phyloP scores from a whole-genome alignment of 116 monocot genomes.

The Posidonia oceanica region DNA sequence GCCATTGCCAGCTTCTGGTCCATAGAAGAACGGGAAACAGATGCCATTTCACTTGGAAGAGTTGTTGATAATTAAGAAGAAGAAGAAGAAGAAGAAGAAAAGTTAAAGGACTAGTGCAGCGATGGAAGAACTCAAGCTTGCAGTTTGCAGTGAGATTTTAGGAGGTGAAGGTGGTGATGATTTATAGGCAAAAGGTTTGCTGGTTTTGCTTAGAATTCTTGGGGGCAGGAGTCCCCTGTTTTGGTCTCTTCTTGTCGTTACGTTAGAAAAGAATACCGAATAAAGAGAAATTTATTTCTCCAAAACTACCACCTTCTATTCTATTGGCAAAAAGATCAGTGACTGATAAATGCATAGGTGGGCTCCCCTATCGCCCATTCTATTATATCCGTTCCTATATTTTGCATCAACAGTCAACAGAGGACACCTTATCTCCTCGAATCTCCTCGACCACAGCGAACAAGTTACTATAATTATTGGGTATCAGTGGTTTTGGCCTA shows the following conservation, averaged over 20 bases:
- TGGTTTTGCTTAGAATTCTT: background rate
- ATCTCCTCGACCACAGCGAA: too few species aligned
- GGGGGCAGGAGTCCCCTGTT: slow-evolving; percentile 1
- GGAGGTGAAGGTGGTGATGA: background rate
- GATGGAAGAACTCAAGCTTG: background rate
- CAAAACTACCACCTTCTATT: background rate
- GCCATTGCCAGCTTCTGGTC: slow-evolving; percentile 50
- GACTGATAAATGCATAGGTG: too few species aligned
- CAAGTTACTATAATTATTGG: too few species aligned
- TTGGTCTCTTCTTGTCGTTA: background rate
- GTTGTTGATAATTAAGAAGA: too few species aligned
- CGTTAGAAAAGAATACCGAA: too few species aligned
- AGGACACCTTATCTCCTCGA: too few species aligned
- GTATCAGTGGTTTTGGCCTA: too few species aligned
- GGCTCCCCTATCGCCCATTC: too few species aligned
- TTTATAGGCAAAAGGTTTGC: background rate
- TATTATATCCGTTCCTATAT: too few species aligned
- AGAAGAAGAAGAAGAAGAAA: background rate
- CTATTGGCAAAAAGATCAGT: too few species aligned
- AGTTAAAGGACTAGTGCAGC: background rate
- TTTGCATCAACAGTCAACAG: too few species aligned
- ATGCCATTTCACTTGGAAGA: background rate
- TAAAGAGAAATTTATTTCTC: too few species aligned
- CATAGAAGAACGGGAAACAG: slow-evolving; percentile 9
- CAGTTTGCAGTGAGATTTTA: background rate